phyloP scores from a whole-genome alignment of 108 stramenopile genomes.

The Parmales sp. region DNA sequence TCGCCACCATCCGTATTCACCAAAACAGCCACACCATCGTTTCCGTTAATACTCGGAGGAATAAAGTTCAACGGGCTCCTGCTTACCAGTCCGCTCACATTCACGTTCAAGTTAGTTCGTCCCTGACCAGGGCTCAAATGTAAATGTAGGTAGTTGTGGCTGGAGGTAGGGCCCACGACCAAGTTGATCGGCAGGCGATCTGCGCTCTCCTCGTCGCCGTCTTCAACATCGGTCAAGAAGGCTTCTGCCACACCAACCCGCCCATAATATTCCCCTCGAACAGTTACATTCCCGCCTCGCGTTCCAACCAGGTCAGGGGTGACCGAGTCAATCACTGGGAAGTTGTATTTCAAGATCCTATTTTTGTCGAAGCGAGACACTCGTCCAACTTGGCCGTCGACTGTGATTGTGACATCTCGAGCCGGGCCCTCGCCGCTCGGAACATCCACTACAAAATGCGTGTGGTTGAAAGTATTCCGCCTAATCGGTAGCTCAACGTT shows the following conservation, averaged over 20 bases:
- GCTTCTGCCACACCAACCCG: background rate
- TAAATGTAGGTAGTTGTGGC: background rate
- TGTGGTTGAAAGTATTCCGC: background rate
- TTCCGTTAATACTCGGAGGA: background rate
- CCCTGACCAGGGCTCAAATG: background rate
- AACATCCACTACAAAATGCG: background rate
- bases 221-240: background rate
- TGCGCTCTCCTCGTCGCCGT: background rate
- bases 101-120: background rate
- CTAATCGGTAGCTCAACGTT: background rate
- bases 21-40: background rate
- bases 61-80: background rate
- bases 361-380: too few relatives aligned
- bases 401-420: background rate
- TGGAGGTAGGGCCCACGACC: background rate
- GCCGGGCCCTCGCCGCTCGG: background rate
- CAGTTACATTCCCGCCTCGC: background rate
- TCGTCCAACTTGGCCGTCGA: slow-evolving; percentile 4
- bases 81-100: background rate
- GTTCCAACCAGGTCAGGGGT: background rate
- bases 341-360: background rate
- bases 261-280: background rate
- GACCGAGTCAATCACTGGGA: background rate
- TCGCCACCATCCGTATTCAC: background rate
- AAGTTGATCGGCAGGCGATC: background rate